Conservation (phyloP, 2,329 filamentous ascomycete genomes). For the Pseudogymnoascus sp. region DNA sequence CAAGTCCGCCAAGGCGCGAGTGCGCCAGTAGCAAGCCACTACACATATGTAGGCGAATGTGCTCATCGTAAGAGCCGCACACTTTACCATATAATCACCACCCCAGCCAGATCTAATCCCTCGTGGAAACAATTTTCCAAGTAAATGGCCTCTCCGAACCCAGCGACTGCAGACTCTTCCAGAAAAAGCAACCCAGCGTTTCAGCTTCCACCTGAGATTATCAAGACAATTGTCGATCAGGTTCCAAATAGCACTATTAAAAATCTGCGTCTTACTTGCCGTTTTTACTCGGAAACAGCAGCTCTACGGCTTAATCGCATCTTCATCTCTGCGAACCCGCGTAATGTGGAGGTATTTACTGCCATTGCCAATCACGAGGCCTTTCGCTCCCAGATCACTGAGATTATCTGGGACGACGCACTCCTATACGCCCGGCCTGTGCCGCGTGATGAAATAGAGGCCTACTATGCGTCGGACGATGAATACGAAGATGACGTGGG, state of each 20-base stretch:
- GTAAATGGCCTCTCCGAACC: too few relatives aligned
- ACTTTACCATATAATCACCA: too few relatives aligned
- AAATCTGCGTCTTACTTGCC: conserved; percentile 24
- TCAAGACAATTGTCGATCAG: conserved; percentile 10
- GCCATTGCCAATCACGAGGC: conserved; percentile 32
- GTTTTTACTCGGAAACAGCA: conserved; percentile 13
- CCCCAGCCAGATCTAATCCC: too few relatives aligned
- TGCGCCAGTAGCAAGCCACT: too few relatives aligned
- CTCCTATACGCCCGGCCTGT: not conserved
- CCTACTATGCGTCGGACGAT: not conserved
- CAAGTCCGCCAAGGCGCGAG: too few relatives aligned
- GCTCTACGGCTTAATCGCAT: conserved; percentile 29
- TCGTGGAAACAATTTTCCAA: too few relatives aligned
- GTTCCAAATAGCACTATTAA: conserved; percentile 26
- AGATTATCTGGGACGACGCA: conserved; percentile 37
- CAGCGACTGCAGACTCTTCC: too few relatives aligned
- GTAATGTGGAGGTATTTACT: conserved; percentile 32
- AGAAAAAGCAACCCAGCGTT: not conserved
- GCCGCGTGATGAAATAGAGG: not conserved
- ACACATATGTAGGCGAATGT: too few relatives aligned
- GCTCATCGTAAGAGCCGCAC: too few relatives aligned
- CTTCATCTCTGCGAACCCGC: conserved; percentile 35
- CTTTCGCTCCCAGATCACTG: conserved; percentile 28
- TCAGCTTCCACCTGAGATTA: conserved; percentile 13
- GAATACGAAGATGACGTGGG: not conserved